Percentiles rank a stretch among this genome's conserved stretches.
These are phyloP conservation scores for Tolypocladium ovalisporum DNA, from an alignment of 2,329 filamentous ascomycete genomes.

Conservation along the genomic window DNA sequence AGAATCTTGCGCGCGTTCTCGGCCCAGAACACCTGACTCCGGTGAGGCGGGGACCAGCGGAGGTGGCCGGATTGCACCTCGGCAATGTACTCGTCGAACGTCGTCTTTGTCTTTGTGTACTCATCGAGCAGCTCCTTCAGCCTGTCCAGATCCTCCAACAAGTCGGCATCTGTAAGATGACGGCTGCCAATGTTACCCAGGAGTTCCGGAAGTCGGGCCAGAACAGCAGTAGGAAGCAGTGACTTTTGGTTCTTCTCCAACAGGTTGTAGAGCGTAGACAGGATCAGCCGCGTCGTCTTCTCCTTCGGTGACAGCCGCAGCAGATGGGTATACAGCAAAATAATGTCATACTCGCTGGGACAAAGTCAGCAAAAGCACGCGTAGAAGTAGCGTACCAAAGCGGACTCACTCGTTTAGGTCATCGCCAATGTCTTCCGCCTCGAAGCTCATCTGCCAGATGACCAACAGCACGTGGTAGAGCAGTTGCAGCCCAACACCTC, in stretches of 20 bases:
- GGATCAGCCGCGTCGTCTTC: constrained; percentile 85
- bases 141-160: constrained; percentile 49
- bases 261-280: constrained; percentile 84
- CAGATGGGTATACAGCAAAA: constrained; percentile 85
- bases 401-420: constrained; percentile 75
- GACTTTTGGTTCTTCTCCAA: constrained; percentile 59
- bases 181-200: constrained; percentile 51
- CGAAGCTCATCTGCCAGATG: constrained; percentile 94
- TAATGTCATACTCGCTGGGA: constrained; percentile 80
- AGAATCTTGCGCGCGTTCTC: constrained; percentile 84
- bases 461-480: constrained; percentile 90
- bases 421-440: constrained; percentile 60
- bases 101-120: constrained; percentile 60
- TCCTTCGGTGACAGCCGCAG: constrained; percentile 91
- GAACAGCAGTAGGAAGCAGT: constrained; percentile 72
- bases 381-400: neutral
- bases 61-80: constrained; percentile 81
- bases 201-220: constrained; percentile 67
- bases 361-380: neutral
- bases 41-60: constrained; percentile 86
- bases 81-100: constrained; percentile 81
- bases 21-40: constrained; percentile 78
- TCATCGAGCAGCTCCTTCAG: constrained; percentile 55
- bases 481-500: constrained; percentile 82
- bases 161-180: constrained; percentile 53